Evolutionary conservation across 208 protist species (phyloP).

Genomic region (Leishmania guyanensis): DNA sequence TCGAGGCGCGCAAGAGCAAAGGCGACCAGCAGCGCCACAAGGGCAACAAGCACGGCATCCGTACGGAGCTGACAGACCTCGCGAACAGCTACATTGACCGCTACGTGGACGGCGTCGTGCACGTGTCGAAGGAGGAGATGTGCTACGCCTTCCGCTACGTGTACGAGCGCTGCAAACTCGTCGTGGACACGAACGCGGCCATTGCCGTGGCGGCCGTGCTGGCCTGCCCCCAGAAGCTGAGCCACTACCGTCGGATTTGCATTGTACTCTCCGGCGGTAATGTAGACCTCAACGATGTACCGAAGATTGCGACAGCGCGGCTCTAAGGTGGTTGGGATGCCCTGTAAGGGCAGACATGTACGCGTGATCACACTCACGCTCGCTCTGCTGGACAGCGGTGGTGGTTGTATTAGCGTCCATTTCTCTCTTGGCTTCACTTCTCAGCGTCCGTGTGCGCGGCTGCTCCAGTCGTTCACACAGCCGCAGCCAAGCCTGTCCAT

Average conservation of each 20-base stretch:
- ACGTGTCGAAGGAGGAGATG: constrained; percentile 54
- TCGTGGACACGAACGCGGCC: constrained; percentile 73
- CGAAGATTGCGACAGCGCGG: constrained; percentile 35
- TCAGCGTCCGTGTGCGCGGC: not conserved
- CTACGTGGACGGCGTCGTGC: constrained; percentile 67
- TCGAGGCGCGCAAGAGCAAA: constrained; percentile 15
- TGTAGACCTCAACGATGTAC: constrained; percentile 52
- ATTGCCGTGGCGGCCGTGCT: constrained; percentile 77
- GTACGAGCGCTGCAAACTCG: constrained; percentile 82
- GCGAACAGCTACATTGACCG: constrained; percentile 42
- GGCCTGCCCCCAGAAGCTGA: constrained; percentile 35
- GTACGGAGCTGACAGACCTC: constrained; percentile 23
- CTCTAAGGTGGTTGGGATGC: constrained; percentile 27
- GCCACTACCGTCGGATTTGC: constrained; percentile 48
- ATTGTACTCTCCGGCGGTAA: constrained; percentile 70
- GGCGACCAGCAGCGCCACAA: constrained; percentile 3
- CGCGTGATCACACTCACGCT: not conserved
- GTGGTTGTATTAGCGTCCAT: not conserved
- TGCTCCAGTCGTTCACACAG: not conserved
- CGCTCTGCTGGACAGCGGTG: not conserved
- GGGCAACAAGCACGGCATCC: constrained; percentile 20
- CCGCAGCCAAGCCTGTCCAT: not conserved
- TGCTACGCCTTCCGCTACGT: constrained; percentile 74
- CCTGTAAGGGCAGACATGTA: not conserved
- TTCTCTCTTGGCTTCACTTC: not conserved